These are phyloP conservation scores for Leptomonas pyrrhocoris DNA, from an alignment of 208 protist species.

Conservation along the genomic window DNA sequence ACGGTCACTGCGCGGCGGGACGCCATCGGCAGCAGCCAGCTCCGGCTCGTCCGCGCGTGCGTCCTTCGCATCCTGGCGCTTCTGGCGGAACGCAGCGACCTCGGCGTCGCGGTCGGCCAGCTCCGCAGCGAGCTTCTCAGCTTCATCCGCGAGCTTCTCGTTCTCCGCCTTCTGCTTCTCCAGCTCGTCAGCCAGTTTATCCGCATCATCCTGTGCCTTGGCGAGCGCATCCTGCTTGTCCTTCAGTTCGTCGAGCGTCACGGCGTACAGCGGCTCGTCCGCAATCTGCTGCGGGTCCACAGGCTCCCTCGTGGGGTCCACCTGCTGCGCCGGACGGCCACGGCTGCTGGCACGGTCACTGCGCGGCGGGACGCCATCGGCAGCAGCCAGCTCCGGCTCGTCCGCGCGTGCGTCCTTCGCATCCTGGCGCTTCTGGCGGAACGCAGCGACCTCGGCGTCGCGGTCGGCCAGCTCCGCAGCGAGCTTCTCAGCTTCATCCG, in stretches of 20 bases:
- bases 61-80: slow-evolving; percentile 9
- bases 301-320: not conserved
- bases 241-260: slow-evolving; percentile 8
- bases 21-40: slow-evolving; percentile 15
- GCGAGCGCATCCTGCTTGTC: not conserved
- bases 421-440: slow-evolving; percentile 15
- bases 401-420: slow-evolving; percentile 5
- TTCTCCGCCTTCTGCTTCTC: not conserved
- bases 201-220: not conserved
- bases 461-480: slow-evolving; percentile 5
- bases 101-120: slow-evolving; percentile 16
- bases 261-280: slow-evolving; percentile 6
- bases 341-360: not conserved
- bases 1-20: not conserved
- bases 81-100: slow-evolving; percentile 10
- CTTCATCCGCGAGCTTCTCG: slow-evolving; percentile 4
- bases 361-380: slow-evolving; percentile 8
- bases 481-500: not conserved
- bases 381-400: slow-evolving; percentile 12
- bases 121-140: slow-evolving; percentile 8
- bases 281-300: slow-evolving; percentile 4
- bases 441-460: slow-evolving; percentile 17
- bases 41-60: slow-evolving; percentile 3
- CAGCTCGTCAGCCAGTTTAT: not conserved
- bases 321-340: not conserved